Evolutionary conservation across 495 filamentous ascomycete genomes (phyloP).

Genomic region (Xylaria sp.): DNA sequence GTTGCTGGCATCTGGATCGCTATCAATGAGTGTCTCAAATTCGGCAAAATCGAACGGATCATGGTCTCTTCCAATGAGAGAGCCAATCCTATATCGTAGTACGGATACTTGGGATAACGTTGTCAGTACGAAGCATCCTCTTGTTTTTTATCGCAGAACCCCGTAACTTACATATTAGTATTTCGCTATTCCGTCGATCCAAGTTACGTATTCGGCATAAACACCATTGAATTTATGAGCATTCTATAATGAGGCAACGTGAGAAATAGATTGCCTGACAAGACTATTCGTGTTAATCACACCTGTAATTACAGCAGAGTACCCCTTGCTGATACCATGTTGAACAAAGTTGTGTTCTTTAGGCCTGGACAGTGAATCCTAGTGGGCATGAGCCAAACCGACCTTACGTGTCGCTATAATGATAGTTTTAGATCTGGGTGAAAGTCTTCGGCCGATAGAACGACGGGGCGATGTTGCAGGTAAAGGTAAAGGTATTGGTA

Average conservation of each 20-base stretch:
- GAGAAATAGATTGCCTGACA: not conserved
- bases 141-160: not conserved
- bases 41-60: not conserved
- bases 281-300: not conserved
- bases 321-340: not conserved
- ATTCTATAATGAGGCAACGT: constrained; percentile 5
- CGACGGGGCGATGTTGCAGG: not conserved
- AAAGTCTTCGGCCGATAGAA: not conserved
- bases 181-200: not conserved
- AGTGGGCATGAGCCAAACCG: not conserved
- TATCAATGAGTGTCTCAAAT: not conserved
- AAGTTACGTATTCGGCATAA: not conserved
- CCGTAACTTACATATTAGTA: not conserved
- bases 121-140: not conserved
- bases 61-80: not conserved
- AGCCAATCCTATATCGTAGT: not conserved
- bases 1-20: not conserved
- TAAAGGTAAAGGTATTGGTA: not conserved
- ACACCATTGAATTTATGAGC: not conserved
- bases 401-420: not conserved
- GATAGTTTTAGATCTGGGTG: not conserved
- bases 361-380: not conserved
- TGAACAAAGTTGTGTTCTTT: not conserved
- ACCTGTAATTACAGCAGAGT: not conserved
- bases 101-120: not conserved